phyloP scores from a whole-genome alignment of 306 rosid species.

The Lagenaria siceraria region DNA sequence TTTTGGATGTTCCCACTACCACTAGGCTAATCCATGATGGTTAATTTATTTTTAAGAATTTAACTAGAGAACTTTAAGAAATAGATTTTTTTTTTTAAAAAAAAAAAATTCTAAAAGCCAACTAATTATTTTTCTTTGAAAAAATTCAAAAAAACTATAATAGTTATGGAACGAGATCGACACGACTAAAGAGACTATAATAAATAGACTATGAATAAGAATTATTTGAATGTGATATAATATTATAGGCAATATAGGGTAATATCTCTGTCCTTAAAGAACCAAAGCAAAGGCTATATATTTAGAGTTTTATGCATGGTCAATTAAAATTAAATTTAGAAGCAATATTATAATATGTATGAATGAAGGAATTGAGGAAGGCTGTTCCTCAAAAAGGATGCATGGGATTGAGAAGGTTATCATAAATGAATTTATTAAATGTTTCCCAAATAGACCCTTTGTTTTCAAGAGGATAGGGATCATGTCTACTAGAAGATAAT shows the following conservation, averaged over 20 bases:
- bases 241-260: background rate
- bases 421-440: background rate
- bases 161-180: background rate
- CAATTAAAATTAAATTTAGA: background rate
- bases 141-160: background rate
- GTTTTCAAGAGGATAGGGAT: background rate
- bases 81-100: too few species aligned
- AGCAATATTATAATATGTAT: background rate
- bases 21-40: too few species aligned
- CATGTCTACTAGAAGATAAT: background rate
- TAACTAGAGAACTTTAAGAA: too few species aligned
- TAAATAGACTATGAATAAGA: background rate
- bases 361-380: slow-evolving; percentile 1
- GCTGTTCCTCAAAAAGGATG: background rate
- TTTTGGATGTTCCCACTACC: too few species aligned
- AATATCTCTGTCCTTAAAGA: background rate
- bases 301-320: background rate
- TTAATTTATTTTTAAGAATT: too few species aligned
- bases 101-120: too few species aligned
- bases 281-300: background rate
- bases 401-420: background rate
- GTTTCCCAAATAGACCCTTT: background rate
- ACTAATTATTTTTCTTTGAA: too few species aligned
- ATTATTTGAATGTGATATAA: background rate
- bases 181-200: background rate